Evolutionary conservation across 495 filamentous ascomycete species (phyloP).

Genomic region (Xylaria intraflava): DNA sequence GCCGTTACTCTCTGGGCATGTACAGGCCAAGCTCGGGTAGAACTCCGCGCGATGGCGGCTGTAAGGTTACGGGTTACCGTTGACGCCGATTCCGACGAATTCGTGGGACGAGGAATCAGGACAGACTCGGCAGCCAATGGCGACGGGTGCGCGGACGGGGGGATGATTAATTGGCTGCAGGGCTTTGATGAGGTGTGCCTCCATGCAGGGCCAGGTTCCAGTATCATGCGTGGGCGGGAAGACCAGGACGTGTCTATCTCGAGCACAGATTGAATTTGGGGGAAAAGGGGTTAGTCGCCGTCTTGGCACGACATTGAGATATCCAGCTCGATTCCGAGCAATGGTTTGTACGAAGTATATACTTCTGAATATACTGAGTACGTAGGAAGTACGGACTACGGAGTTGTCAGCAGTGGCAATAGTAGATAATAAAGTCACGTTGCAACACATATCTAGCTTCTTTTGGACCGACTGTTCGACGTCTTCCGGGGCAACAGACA

Average conservation of each 20-base stretch:
- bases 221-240: conserved; percentile 4
- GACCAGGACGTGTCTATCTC: not conserved
- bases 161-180: conserved; percentile 3
- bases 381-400: no score
- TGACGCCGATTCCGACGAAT: not conserved
- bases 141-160: not conserved
- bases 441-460: no score
- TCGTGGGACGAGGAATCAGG: not conserved
- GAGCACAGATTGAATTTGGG: not conserved
- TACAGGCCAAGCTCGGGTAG: no score
- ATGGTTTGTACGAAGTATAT: no score
- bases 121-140: not conserved
- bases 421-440: no score
- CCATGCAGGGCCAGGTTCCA: conserved; percentile 8
- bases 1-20: no score
- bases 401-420: no score
- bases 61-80: not conserved
- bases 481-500: no score
- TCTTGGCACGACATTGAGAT: conserved; percentile 1
- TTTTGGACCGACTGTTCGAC: no score
- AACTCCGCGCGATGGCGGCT: not conserved
- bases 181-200: conserved; percentile 9
- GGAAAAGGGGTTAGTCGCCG: conserved; percentile 6
- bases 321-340: not conserved
- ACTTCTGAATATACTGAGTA: no score